phyloP scores from a whole-genome alignment of 129 eudicot genomes.

The Scalesia atractyloides region DNA sequence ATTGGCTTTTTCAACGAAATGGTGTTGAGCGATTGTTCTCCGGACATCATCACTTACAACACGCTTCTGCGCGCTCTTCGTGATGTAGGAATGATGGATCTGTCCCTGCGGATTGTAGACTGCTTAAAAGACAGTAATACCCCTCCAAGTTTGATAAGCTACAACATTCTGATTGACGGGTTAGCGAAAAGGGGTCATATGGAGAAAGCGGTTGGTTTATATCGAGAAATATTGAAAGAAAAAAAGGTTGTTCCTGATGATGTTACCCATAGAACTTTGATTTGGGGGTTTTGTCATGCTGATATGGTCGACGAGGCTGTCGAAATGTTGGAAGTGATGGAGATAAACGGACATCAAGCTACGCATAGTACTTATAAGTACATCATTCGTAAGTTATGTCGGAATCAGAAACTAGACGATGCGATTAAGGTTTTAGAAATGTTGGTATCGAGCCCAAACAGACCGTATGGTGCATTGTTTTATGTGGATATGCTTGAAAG shows the following conservation, averaged over 20 bases:
- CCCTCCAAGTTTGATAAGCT: constrained; percentile 61
- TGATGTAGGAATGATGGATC: constrained; percentile 60
- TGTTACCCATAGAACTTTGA: constrained; percentile 59
- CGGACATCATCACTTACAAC: constrained; percentile 82
- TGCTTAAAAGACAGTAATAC: constrained; percentile 43
- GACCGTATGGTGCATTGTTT: constrained; percentile 24
- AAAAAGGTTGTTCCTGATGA: constrained; percentile 56
- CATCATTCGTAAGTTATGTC: constrained; percentile 56
- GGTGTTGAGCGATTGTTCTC: constrained; percentile 48
- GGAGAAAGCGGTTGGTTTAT: constrained; percentile 64
- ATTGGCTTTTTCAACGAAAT: constrained; percentile 54
- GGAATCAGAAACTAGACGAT: constrained; percentile 45
- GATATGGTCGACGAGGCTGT: constrained; percentile 63
- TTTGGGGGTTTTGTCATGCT: constrained; percentile 64
- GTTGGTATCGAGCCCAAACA: constrained; percentile 45
- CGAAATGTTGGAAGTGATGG: constrained; percentile 57
- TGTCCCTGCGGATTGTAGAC: constrained; percentile 53
- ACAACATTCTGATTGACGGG: constrained; percentile 74
- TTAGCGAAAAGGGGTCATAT: constrained; percentile 66
- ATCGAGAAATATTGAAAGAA: constrained; percentile 43
- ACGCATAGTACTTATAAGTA: constrained; percentile 61
- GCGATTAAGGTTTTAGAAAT: constrained; percentile 60
- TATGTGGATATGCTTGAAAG: constrained; percentile 47
- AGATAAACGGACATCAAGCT: constrained; percentile 38
- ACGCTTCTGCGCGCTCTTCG: constrained; percentile 65